phyloP scores from a whole-genome alignment of 2,329 filamentous ascomycete species.

The Botrytis aclada region DNA sequence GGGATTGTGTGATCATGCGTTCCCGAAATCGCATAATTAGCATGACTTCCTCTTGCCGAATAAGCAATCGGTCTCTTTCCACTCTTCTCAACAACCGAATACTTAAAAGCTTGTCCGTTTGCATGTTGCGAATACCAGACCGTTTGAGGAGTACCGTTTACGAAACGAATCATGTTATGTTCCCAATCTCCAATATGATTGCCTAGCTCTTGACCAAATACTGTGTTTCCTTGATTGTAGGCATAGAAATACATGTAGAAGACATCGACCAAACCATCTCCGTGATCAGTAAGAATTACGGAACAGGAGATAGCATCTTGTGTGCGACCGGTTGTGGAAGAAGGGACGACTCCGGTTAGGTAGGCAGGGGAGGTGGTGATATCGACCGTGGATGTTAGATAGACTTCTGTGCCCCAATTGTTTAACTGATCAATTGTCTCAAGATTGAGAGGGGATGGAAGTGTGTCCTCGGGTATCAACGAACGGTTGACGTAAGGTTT shows the following conservation, averaged over 20 bases:
- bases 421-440: conserved; percentile 50
- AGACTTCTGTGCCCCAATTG: conserved; percentile 42
- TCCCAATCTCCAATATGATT: conserved; percentile 65
- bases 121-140: conserved; percentile 64
- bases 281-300: conserved; percentile 58
- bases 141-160: conserved; percentile 50
- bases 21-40: conserved; percentile 59
- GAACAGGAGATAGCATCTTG: conserved; percentile 47
- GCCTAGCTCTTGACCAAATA: conserved; percentile 35
- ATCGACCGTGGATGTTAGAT: conserved; percentile 48
- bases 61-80: conserved; percentile 55
- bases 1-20: conserved; percentile 63
- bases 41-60: conserved; percentile 59
- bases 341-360: conserved; percentile 53
- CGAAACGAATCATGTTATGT: conserved; percentile 65
- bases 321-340: conserved; percentile 47
- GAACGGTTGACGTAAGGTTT: conserved; percentile 46
- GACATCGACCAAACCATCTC: conserved; percentile 41
- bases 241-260: conserved; percentile 41
- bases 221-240: conserved; percentile 37
- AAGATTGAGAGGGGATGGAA: conserved; percentile 43
- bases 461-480: conserved; percentile 36
- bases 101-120: conserved; percentile 61
- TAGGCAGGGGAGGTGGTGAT: conserved; percentile 46
- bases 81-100: conserved; percentile 51